These are phyloP conservation scores for Vigna mungo DNA, from an alignment of 306 rosid species.

Conservation along the genomic window DNA sequence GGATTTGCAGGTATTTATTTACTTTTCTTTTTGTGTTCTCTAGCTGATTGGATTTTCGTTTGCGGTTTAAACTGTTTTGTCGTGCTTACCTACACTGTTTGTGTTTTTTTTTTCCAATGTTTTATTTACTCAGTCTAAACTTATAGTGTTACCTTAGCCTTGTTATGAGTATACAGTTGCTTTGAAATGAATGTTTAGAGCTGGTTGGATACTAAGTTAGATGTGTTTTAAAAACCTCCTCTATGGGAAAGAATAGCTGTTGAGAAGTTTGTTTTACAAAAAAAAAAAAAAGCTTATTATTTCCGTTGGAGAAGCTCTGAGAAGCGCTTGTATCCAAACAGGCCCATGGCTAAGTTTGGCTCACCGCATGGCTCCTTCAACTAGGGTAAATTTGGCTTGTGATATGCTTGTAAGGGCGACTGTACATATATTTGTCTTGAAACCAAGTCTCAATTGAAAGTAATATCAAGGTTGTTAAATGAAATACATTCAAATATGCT, in stretches of 20 bases:
- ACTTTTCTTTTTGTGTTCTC: not conserved
- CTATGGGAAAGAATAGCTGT: too few relatives aligned
- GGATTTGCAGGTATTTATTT: conserved; percentile 79
- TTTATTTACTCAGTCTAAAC: not conserved
- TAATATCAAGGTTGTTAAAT: not conserved
- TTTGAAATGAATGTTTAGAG: conserved; percentile 10
- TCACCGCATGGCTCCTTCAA: not conserved
- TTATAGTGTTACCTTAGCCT: not conserved
- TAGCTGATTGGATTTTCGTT: not conserved
- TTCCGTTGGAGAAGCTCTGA: too few relatives aligned
- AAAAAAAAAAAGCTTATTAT: too few relatives aligned
- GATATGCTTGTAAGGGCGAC: not conserved
- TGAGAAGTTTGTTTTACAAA: too few relatives aligned
- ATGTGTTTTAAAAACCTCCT: too few relatives aligned
- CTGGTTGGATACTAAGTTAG: too few relatives aligned
- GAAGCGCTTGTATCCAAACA: too few relatives aligned
- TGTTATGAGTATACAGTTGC: not conserved
- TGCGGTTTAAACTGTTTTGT: not conserved
- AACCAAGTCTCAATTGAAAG: not conserved
- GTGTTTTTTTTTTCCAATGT: not conserved
- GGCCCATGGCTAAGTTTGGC: not conserved
- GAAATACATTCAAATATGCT: not conserved
- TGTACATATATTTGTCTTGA: not conserved
- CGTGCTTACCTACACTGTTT: not conserved
- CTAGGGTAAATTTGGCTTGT: not conserved